phyloP scores from a whole-genome alignment of 78 protist species.

The Guillardia theta region DNA sequence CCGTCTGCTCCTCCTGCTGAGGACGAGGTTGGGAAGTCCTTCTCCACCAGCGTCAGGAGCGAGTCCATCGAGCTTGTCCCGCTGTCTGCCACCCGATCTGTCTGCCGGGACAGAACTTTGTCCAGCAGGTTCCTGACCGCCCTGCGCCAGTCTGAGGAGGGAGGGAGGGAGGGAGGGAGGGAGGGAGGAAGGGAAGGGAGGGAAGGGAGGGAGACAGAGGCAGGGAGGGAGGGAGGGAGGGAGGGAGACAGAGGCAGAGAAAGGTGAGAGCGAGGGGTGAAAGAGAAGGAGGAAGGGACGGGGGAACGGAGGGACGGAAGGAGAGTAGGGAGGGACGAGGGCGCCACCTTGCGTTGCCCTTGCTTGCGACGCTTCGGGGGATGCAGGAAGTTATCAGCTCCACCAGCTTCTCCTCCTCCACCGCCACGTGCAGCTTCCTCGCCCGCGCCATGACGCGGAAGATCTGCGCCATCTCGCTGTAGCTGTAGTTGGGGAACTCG shows the following conservation, averaged over 20 bases:
- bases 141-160: background rate
- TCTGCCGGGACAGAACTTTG: background rate
- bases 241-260: background rate
- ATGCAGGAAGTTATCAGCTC: background rate
- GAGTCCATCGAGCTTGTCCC: conserved; percentile 15
- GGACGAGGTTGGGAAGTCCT: background rate
- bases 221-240: background rate
- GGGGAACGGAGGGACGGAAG: background rate
- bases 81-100: background rate
- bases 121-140: no score
- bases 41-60: conserved; percentile 33
- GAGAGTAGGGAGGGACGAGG: background rate
- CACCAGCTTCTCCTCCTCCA: background rate
- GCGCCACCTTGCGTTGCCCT: conserved; percentile 35
- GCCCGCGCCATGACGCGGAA: background rate
- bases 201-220: background rate
- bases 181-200: background rate
- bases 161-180: background rate
- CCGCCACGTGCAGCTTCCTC: background rate
- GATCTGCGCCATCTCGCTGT: background rate
- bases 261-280: background rate
- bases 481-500: conserved; percentile 33
- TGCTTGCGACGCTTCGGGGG: background rate
- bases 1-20: background rate
- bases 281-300: background rate